Base-by-base conservation (phyloP, 164 flowering plant species). In the Warburgia ugandensis region DNA sequence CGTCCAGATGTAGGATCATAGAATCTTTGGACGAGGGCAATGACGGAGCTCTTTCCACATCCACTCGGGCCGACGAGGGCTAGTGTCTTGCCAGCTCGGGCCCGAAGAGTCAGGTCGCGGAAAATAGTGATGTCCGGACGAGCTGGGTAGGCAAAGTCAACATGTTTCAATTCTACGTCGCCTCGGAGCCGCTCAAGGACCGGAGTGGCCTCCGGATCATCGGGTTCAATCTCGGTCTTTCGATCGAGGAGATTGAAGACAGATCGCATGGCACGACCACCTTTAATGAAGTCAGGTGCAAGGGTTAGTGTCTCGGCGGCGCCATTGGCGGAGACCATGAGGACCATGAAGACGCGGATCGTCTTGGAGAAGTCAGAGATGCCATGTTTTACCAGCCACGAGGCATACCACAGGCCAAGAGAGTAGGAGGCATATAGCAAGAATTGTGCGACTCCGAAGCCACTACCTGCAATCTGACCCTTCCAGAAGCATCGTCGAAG, bases 31-130 rank as follows among this genome's bases (percentile, higher is more conserved):
- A 89, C 50, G 4, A 88, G 89, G 12, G 97, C 65, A 42, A 92
- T 74, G 45, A 92, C 83, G 1, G 99, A 92, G 70, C 95, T 84
- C 63, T 92, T 92, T 2, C 97, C 99, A 49, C 88, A 84, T 17
- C 99, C 97, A 45, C 99, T 92, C 5, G 97, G 95, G 19, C 99
- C 99, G 1, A 92, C 97, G 19, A 92, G 90, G 28, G 99, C 99
- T 9, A 88, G 91, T 14, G 84, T 86, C 58, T 84, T 86, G 9
- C 95, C 94, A 7, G 99, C 86, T 21, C 94, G 74, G 4, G 94
- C 97, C 14, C 97, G 94, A 26, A 92, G 78, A 42, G 38, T 64
- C 22, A 92, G 80, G 64, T 88, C 99, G 5, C 77, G 78, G 73
- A 92, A 86, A 28, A 92, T 58, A 0, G 72, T 62, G 22, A 78